These are phyloP conservation scores for Nepenthes gracilis DNA, from an alignment of 148 eudicot genomes.

Conservation along the genomic window DNA sequence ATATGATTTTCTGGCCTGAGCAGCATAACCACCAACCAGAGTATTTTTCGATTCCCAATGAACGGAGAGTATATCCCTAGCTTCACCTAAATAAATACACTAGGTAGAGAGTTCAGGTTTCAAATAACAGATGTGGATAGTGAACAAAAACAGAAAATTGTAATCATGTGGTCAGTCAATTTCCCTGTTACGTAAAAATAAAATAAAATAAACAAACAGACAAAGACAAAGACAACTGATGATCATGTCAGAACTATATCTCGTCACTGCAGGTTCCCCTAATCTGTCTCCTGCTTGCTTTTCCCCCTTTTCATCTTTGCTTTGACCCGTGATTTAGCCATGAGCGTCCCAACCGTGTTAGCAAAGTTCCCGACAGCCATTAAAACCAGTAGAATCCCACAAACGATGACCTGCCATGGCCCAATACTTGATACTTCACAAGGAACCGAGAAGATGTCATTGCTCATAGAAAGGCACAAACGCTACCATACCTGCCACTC, in stretches of 20 bases:
- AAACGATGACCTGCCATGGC: neutral
- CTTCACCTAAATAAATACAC: too few species aligned
- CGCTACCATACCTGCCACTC: slow-evolving; percentile 38
- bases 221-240: neutral
- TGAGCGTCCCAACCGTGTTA: neutral
- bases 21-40: too few species aligned
- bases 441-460: neutral
- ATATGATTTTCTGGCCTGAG: too few species aligned
- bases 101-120: too few species aligned
- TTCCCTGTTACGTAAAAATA: too few species aligned
- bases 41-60: too few species aligned
- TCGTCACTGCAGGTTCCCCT: neutral
- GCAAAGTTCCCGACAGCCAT: neutral
- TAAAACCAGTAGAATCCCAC: slow-evolving; percentile 1
- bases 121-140: too few species aligned
- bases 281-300: neutral
- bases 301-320: neutral
- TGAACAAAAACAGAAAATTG: too few species aligned
- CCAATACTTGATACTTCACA: neutral
- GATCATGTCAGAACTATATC: neutral
- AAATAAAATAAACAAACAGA: neutral
- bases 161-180: too few species aligned
- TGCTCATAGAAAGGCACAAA: neutral
- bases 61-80: too few species aligned
- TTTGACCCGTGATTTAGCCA: neutral